phyloP scores from a whole-genome alignment of 1,284 basidiomycete species.

The Apiotrichum brassicae region DNA sequence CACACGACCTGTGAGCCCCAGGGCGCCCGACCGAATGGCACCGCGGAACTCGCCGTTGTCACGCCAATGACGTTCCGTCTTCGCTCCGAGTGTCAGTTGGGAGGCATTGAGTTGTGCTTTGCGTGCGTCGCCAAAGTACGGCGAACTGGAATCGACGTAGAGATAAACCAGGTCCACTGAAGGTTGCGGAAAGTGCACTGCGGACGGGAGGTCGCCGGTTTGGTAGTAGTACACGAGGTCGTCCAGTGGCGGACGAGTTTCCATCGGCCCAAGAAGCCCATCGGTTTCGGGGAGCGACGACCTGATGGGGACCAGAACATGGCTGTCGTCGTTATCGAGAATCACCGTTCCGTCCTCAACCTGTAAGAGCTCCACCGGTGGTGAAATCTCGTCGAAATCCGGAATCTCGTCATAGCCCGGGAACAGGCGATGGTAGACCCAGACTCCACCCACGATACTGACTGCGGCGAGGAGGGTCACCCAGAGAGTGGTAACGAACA shows the following conservation, averaged over 20 bases:
- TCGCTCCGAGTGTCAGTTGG: neutral
- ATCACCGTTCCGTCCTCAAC: neutral
- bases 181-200: neutral
- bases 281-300: neutral
- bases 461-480: neutral
- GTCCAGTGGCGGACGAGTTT: slow-evolving; percentile 14
- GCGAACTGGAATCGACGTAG: slow-evolving; percentile 35
- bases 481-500: neutral
- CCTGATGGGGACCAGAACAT: slow-evolving; percentile 16
- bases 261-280: slow-evolving; percentile 11
- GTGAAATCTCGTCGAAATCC: neutral
- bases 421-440: neutral
- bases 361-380: neutral
- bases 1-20: slow-evolving; percentile 17
- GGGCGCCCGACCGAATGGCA: slow-evolving; percentile 28
- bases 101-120: slow-evolving; percentile 11
- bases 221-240: slow-evolving; percentile 17
- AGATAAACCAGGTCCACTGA: slow-evolving; percentile 36
- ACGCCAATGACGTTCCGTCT: slow-evolving; percentile 27
- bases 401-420: neutral
- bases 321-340: slow-evolving; percentile 11
- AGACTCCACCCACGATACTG: neutral
- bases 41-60: slow-evolving; percentile 43
- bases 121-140: slow-evolving; percentile 23
- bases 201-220: slow-evolving; percentile 9